Evolutionary conservation across 2,329 filamentous ascomycete species (phyloP), one percentile per base, ranked within the genome.

Genomic region (Hysterium pulicare): DNA sequence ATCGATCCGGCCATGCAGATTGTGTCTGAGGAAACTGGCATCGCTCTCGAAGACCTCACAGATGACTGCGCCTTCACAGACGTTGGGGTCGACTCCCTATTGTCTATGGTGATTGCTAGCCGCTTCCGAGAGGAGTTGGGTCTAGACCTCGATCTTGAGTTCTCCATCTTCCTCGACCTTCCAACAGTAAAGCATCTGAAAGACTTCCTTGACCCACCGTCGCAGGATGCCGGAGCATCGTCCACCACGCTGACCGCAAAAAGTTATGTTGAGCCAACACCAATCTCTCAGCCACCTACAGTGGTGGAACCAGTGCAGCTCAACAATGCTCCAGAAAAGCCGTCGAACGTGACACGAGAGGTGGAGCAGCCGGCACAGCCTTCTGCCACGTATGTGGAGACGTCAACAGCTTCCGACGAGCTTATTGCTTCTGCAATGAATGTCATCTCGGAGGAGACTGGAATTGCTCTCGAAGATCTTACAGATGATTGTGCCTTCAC

Each of bases 121-220:
- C 42, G 53, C 10, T 47, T 62, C 21, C 39, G 46, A 21, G 58
- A 62, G 17, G 49, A 62, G 40, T 48, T 63, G 13, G 57, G 51
- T 11, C 31, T 63, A 11, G 57, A 53, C 13, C 28, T 55, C 15
- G 53, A 57, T 16, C 21, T 54, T 5, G 43, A 48, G 7, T 33
- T 37, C 21, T 19, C 40, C 6, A 19, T 79, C n/a, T 79, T 80
- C 62, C 73, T 74, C 10, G 76, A 80, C 41, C 71, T 74, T 40
- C 72, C 75, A 2, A 78, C 75, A 3, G 72, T 79, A 39, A 74
- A 74, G 19, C 73, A 75, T 42, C 73, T 80, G 66, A 78, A 78
- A 64, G 70, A 68, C 43, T 71, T 75, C 54, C 66, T 79, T 41
- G 49, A n/a, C n/a, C n/a, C n/a, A n/a, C n/a, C n/a, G n/a, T n/a